phyloP scores from a whole-genome alignment of 768 basidiomycete species.

The Suillus variegatus region DNA sequence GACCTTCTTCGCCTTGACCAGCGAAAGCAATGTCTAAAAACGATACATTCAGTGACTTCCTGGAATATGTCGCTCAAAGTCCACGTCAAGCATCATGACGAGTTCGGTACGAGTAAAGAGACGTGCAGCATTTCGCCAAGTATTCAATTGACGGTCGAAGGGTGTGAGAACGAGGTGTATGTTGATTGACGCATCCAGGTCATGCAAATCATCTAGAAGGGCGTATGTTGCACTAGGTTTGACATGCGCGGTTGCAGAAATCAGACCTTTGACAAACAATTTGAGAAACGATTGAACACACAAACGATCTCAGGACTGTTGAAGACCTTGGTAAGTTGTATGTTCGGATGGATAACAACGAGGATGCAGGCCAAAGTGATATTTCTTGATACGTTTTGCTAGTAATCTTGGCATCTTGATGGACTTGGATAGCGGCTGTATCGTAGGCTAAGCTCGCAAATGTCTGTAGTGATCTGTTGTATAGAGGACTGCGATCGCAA shows the following conservation, averaged over 20 bases:
- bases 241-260: slow-evolving; percentile 83
- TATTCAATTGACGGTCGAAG: slow-evolving; percentile 84
- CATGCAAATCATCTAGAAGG: slow-evolving; percentile 63
- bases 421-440: background rate
- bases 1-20: slow-evolving; percentile 58
- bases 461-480: slow-evolving; percentile 24
- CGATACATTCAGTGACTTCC: background rate
- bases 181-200: slow-evolving; percentile 63
- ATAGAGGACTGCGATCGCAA: slow-evolving; percentile 30
- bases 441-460: slow-evolving; percentile 3
- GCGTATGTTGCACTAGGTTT: slow-evolving; percentile 41
- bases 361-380: slow-evolving; percentile 23
- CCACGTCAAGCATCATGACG: slow-evolving; percentile 91
- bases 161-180: slow-evolving; percentile 78
- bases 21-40: slow-evolving; percentile 52
- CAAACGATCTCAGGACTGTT: background rate
- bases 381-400: slow-evolving; percentile 15
- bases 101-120: slow-evolving; percentile 82
- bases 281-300: background rate
- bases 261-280: slow-evolving; percentile 56
- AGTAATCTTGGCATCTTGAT: slow-evolving; percentile 5
- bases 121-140: slow-evolving; percentile 86
- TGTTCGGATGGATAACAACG: background rate
- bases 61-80: slow-evolving; percentile 45
- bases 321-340: slow-evolving; percentile 60